phyloP scores from a whole-genome alignment of 371 early-diverging fungal species.

The Coemansia sp. region DNA sequence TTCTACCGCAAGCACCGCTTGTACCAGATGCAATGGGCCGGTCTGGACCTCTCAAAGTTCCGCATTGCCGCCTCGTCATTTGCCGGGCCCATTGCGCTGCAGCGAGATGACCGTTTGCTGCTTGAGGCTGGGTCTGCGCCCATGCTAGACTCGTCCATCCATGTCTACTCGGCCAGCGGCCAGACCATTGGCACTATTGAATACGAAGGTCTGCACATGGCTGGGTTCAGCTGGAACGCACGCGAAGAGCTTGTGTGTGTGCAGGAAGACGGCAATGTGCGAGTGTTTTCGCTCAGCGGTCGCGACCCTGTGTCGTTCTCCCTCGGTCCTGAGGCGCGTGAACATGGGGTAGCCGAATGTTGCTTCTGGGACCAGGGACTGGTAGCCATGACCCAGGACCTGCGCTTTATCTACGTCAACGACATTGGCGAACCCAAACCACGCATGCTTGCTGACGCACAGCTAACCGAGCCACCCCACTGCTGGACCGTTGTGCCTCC shows the following conservation, averaged over 20 bases:
- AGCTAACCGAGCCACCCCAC: slow-evolving; percentile 65
- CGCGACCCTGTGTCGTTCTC: slow-evolving; percentile 72
- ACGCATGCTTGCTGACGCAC: slow-evolving; percentile 71
- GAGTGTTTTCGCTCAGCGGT: slow-evolving; percentile 80
- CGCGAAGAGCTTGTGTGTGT: slow-evolving; percentile 85
- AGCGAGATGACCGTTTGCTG: slow-evolving; percentile 81
- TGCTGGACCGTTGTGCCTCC: slow-evolving; percentile 92
- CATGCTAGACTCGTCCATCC: slow-evolving; percentile 73
- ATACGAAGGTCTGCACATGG: slow-evolving; percentile 89
- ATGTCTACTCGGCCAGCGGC: slow-evolving; percentile 83
- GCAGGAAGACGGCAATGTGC: slow-evolving; percentile 83
- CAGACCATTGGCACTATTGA: slow-evolving; percentile 80
- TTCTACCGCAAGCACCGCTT: slow-evolving; percentile 70
- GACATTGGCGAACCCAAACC: slow-evolving; percentile 86
- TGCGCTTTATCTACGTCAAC: slow-evolving; percentile 75
- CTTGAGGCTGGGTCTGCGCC: slow-evolving; percentile 70
- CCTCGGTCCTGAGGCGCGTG: slow-evolving; percentile 77
- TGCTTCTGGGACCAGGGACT: slow-evolving; percentile 85
- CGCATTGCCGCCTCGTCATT: slow-evolving; percentile 79
- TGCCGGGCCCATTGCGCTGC: slow-evolving; percentile 93
- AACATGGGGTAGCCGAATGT: slow-evolving; percentile 76
- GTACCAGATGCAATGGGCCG: slow-evolving; percentile 86
- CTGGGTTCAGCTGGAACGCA: slow-evolving; percentile 87
- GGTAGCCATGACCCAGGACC: slow-evolving; percentile 83
- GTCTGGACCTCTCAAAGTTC: slow-evolving; percentile 77